Base-by-base conservation (phyloP, 768 basidiomycete genomes). In the Tylopilus rubrobrunneus region DNA sequence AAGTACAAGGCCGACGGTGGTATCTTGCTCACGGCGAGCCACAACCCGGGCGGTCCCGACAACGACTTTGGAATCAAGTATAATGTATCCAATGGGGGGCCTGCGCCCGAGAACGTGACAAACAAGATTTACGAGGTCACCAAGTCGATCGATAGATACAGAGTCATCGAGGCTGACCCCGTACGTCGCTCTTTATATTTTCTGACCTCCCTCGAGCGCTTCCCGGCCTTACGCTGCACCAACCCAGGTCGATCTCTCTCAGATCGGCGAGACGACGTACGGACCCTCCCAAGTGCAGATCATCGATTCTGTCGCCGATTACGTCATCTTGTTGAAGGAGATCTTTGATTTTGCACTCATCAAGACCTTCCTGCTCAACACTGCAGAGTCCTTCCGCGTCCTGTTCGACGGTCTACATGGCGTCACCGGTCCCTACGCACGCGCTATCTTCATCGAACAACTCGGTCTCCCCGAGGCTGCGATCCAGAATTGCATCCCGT, bases 51-150 rank as follows among this genome's bases (percentile, higher is more conserved):
- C 51, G 97, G 97, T 23, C 97, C 97, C n/a, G 82, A 92, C 67
- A 88, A 90, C 64, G 97, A 99, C 73, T 99, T 98, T 70, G 97
- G 97, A 45, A 98, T 99, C 83, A 98, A 99, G 74, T 99, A 97
- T 78, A 99, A 99, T 72, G 89, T 93, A 45, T 86, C 87, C 37
- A 99, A 99, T 63, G 97, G 97, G 56, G 97, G 97, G 4, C 96
- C 97, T 19, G 97, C 97, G 21, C 94, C 97, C 0, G 97, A 99
- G 74, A 84, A 78, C 65, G 86, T 99, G 54, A 99, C 97, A n/a
- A 80, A 99, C 75, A 87, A 85, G 74, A 98, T 99, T 59, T 96
- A 80, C 69, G 92, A 91, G 67, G 86, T 83, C 72, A 93, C 92
- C 51, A 96, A 92, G 80, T 82, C 82, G 14, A 91, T 98, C 68